Conservation (phyloP, 768 basidiomycete genomes). For the Mycena floridula region DNA sequence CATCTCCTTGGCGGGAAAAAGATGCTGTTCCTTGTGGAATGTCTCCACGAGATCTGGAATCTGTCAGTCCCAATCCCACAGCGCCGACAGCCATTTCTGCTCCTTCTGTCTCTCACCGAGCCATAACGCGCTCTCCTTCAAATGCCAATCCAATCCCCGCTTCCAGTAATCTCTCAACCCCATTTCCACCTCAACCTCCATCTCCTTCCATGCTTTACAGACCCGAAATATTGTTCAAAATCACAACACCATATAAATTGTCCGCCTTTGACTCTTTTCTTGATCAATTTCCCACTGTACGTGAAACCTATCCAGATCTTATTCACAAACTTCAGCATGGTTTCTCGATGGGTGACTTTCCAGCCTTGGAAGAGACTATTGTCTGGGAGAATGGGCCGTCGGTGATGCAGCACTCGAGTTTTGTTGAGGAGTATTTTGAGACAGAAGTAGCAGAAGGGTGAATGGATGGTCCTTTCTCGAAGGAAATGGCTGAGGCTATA, state of each 20-base stretch:
- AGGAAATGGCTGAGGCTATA: not conserved
- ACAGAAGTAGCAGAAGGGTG: not conserved
- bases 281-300: not conserved
- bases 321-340: not conserved
- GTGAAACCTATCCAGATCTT: not conserved
- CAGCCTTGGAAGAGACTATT: not conserved
- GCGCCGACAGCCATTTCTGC: no score
- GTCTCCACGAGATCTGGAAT: not conserved
- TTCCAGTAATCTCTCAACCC: not conserved
- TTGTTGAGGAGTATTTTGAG: not conserved
- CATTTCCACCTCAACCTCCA: not conserved
- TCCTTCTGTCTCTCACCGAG: no score
- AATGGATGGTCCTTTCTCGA: not conserved
- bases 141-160: not conserved
- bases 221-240: not conserved
- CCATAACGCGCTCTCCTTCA: no score
- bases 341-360: not conserved
- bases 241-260: not conserved
- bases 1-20: not conserved
- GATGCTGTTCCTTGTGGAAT: not conserved
- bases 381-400: not conserved
- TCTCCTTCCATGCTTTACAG: not conserved
- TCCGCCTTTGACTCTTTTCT: not conserved
- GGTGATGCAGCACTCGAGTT: not conserved
- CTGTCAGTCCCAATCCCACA: not conserved